Evolutionary conservation across 179 eudicot species (phyloP), one percentile per base, ranked within the genome.

Genomic region (Patellifolia procumbens): DNA sequence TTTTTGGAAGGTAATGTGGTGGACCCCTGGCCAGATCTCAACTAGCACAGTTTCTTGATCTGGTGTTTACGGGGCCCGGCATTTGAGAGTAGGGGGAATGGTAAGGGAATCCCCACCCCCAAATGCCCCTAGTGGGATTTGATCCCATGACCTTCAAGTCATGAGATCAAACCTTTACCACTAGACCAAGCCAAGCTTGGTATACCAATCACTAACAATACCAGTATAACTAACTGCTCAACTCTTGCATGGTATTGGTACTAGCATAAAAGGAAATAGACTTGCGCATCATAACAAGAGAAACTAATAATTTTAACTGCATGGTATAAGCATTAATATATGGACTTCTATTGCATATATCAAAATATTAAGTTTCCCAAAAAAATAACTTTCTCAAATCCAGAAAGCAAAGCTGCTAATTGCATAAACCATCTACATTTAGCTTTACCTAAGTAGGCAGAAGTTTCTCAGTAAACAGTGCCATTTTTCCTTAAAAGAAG

Each of bases 171-270:
- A n/a, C n/a, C n/a, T n/a, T n/a, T n/a, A n/a, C n/a, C n/a, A n/a
- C n/a, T n/a, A n/a, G n/a, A n/a, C n/a, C n/a, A n/a, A n/a, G n/a
- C n/a, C n/a, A n/a, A n/a, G n/a, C n/a, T n/a, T n/a, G n/a, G n/a
- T n/a, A n/a, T n/a, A n/a, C n/a, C n/a, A n/a, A n/a, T n/a, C n/a
- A 97, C 91, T 79, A 94, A 92, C 31, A 94, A 86, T 31, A 94
- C 93, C 32, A 94, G 84, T 77, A 91, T 92, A 68, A 94, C 42
- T 60, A 94, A 52, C 68, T 73, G 26, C 16, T 35, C 1, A 31
- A 11, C 39, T 59, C 65, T 55, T 2, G 31, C 37, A 51, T 7
- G 35, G n/a, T n/a, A n/a, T n/a, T n/a, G n/a, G n/a, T 11, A 55
- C 13, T 31, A 32, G 28, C 5, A 37, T 31, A 45, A 34, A 26